Evolutionary conservation across 2,329 filamentous ascomycete genomes (phyloP).

Genomic region (Cladosporium colombiae): DNA sequence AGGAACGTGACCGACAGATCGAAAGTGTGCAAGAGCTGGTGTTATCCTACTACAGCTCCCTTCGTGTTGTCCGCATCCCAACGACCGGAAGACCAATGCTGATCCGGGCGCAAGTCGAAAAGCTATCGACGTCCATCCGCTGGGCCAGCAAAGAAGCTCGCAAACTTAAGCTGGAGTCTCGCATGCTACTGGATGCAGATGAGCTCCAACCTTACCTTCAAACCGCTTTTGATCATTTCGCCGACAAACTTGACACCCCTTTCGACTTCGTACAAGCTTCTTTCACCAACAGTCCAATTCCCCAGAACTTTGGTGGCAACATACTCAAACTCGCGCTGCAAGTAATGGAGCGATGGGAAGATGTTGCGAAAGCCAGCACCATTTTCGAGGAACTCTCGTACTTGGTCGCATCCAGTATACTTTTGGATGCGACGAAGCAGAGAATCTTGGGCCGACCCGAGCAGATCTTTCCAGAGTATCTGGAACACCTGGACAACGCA

Average conservation of each 20-base stretch:
- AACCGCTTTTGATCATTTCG: conserved; percentile 51
- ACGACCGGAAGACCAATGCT: conserved; percentile 44
- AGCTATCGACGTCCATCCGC: conserved; percentile 44
- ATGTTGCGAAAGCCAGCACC: conserved; percentile 25
- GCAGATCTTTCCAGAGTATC: conserved; percentile 37
- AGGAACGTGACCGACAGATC: background rate
- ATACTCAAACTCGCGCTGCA: conserved; percentile 46
- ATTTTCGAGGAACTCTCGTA: conserved; percentile 44
- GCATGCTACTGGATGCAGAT: conserved; percentile 47
- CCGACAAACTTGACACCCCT: conserved; percentile 41
- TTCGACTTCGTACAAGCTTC: conserved; percentile 52
- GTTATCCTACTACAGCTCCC: conserved; percentile 49
- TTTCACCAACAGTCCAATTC: conserved; percentile 45
- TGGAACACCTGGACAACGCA: conserved; percentile 38
- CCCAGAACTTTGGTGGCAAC: conserved; percentile 47
- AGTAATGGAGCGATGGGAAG: conserved; percentile 31
- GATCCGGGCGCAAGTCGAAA: conserved; percentile 48
- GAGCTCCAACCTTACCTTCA: conserved; percentile 49
- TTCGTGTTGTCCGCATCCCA: conserved; percentile 50
- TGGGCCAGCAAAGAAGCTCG: conserved; percentile 39
- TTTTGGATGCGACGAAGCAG: conserved; percentile 44
- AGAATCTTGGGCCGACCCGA: conserved; percentile 25
- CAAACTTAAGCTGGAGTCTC: conserved; percentile 42
- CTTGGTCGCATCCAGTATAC: conserved; percentile 51
- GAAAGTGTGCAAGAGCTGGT: conserved; percentile 43